phyloP scores from a whole-genome alignment of 768 basidiomycete species.

The Cystobasidium ongulense region DNA sequence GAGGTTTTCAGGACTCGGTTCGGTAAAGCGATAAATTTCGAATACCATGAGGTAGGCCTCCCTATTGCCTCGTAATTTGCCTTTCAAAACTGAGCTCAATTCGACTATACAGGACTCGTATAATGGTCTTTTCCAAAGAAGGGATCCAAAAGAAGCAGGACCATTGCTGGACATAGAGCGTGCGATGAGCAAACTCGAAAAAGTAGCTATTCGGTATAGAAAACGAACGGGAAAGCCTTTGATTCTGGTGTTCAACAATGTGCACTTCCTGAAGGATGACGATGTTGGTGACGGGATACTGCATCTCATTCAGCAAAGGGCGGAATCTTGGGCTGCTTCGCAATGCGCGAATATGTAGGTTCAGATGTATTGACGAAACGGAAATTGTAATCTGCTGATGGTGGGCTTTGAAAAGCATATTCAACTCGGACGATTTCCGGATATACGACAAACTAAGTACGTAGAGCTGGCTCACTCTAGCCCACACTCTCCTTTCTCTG shows the following conservation, averaged over 20 bases:
- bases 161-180: slow-evolving; percentile 73
- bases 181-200: slow-evolving; percentile 64
- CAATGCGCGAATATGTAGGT: slow-evolving; percentile 54
- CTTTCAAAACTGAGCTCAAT: background rate
- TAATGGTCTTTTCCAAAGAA: slow-evolving; percentile 63
- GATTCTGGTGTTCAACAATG: slow-evolving; percentile 72
- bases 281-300: slow-evolving; percentile 68
- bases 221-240: slow-evolving; percentile 58
- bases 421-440: slow-evolving; percentile 81
- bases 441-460: slow-evolving; percentile 61
- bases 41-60: slow-evolving; percentile 59
- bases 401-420: slow-evolving; percentile 51
- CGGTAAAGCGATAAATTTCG: slow-evolving; percentile 76
- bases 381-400: slow-evolving; percentile 59
- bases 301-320: slow-evolving; percentile 76
- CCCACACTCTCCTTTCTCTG: slow-evolving; percentile 8
- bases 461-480: slow-evolving; percentile 40
- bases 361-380: slow-evolving; percentile 36
- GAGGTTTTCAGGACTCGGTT: slow-evolving; percentile 73
- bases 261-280: slow-evolving; percentile 49
- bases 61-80: background rate
- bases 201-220: slow-evolving; percentile 66
- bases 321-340: slow-evolving; percentile 63
- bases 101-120: slow-evolving; percentile 35
- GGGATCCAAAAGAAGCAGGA: slow-evolving; percentile 77